Conservation (phyloP, 257 asterid genomes). For the Cruciata laevipes region DNA sequence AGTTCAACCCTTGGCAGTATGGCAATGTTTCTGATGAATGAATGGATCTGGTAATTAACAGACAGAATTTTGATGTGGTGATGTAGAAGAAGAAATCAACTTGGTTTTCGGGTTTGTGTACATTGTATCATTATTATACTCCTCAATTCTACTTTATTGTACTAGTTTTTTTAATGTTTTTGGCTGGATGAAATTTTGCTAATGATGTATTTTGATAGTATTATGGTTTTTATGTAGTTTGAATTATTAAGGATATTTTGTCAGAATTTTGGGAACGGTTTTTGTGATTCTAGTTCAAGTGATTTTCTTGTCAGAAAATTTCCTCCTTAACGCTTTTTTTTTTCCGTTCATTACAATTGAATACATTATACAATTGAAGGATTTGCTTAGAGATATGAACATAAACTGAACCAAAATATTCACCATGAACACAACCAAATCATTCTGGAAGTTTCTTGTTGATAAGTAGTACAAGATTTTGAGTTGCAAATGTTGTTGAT, state of each 20-base stretch:
- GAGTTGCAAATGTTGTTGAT: too few relatives aligned
- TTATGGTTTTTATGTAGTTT: background rate
- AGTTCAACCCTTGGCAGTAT: slow-evolving; percentile 94
- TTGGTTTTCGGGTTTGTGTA: slow-evolving; percentile 14
- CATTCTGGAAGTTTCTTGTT: too few relatives aligned
- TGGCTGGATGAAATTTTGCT: background rate
- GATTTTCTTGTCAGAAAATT: background rate
- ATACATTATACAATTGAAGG: too few relatives aligned
- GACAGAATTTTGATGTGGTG: slow-evolving; percentile 9
- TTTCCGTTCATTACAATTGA: too few relatives aligned
- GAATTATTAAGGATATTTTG: background rate
- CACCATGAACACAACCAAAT: too few relatives aligned
- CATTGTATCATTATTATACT: background rate
- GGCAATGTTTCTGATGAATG: slow-evolving; percentile 19
- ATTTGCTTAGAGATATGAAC: too few relatives aligned
- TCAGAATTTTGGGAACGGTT: background rate
- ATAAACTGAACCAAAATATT: too few relatives aligned
- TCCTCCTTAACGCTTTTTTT: too few relatives aligned
- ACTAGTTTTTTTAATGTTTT: background rate
- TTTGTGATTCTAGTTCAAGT: background rate
- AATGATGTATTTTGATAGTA: background rate
- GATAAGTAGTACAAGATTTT: too few relatives aligned
- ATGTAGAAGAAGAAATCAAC: slow-evolving; percentile 5
- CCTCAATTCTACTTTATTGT: background rate
- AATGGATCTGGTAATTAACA: background rate